Conservation (phyloP, 2,329 filamentous ascomycete genomes). For the Botrytis sinoallii region DNA sequence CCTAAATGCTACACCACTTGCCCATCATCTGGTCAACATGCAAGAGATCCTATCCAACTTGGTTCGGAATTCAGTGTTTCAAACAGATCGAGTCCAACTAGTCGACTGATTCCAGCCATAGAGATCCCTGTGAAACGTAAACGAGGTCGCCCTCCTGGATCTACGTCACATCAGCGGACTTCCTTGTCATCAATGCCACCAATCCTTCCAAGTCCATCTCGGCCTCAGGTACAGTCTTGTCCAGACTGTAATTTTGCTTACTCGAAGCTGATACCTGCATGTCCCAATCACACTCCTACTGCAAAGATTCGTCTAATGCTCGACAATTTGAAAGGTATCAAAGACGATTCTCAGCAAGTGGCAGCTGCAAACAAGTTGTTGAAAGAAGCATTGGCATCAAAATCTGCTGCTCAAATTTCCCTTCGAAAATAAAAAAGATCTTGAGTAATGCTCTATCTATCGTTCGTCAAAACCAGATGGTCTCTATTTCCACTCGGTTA, state of each 20-base stretch:
- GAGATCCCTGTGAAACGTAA: slow-evolving; percentile 4
- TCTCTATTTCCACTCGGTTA: background rate
- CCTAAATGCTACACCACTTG: background rate
- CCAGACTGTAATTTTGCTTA: background rate
- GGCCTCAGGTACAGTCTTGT: background rate
- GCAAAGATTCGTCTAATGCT: slow-evolving; percentile 4
- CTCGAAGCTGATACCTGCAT: background rate
- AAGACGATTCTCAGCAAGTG: background rate
- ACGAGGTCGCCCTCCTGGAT: slow-evolving; percentile 1
- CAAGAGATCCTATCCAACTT: background rate
- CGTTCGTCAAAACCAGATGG: background rate
- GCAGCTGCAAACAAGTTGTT: background rate
- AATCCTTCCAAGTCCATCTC: background rate
- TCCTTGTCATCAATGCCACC: background rate
- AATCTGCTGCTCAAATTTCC: background rate
- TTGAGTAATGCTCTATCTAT: background rate
- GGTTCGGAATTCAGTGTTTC: background rate
- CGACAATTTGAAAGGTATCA: slow-evolving; percentile 8
- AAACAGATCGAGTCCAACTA: background rate
- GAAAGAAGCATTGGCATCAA: background rate
- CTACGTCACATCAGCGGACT: background rate
- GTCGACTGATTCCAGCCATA: background rate
- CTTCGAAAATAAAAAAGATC: background rate
- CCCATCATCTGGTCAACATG: background rate
- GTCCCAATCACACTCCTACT: background rate